Percentiles rank a stretch among this genome's conserved stretches.
Evolutionary conservation across 495 filamentous ascomycete genomes (phyloP).

Genomic region (Antarctomyces pellizariae): DNA sequence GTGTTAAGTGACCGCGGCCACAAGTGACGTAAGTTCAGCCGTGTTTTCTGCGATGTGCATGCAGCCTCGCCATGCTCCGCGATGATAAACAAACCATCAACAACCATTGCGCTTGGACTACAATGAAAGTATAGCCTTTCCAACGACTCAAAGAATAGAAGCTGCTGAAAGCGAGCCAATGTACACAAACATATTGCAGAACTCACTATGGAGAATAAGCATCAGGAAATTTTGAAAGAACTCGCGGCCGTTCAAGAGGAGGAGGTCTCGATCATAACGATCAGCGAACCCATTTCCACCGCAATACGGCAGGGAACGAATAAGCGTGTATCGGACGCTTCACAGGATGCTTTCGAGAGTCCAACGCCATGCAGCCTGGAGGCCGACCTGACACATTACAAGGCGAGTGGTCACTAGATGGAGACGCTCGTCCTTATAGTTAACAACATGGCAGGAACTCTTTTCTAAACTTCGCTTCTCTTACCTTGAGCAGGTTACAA

Average conservation of each 20-base stretch:
- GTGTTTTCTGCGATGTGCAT: too few species aligned
- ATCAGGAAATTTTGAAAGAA: too few species aligned
- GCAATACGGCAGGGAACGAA: conserved; percentile 21
- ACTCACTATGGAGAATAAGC: too few species aligned
- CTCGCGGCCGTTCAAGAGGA: too few species aligned
- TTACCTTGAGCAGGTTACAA: conserved; percentile 64
- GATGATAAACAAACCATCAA: too few species aligned
- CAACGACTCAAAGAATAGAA: too few species aligned
- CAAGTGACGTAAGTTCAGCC: too few species aligned
- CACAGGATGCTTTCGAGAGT: conserved; percentile 35
- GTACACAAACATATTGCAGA: too few species aligned
- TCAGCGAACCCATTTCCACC: conserved; percentile 48
- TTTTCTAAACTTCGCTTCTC: conserved; percentile 93
- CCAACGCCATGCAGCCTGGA: conserved; percentile 54
- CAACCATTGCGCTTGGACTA: too few species aligned
- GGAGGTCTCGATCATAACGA: conserved; percentile 46
- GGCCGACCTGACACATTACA: conserved; percentile 74
- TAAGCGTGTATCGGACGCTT: conserved; percentile 39
- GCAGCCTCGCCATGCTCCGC: too few species aligned
- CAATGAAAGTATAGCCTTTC: too few species aligned
- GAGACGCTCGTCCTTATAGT: neutral
- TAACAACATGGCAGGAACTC: conserved; percentile 35
- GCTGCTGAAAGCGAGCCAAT: conserved; percentile 1
- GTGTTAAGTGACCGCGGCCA: too few species aligned
- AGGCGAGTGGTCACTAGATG: conserved; percentile 17